phyloP scores from a whole-genome alignment of 1,284 basidiomycete species.

The Afroboletus lepidellus region DNA sequence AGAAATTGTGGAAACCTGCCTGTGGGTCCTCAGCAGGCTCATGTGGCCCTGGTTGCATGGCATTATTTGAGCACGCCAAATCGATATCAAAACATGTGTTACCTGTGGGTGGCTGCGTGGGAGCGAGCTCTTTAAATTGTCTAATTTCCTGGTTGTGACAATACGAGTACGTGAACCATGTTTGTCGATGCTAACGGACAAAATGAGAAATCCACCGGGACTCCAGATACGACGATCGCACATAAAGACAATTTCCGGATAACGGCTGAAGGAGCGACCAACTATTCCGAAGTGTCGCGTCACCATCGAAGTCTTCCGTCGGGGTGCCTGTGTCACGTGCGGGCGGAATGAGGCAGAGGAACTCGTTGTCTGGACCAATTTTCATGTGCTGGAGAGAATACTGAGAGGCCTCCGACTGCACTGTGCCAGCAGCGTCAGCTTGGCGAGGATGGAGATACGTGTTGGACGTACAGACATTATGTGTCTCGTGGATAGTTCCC shows the following conservation, averaged over 20 bases:
- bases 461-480: slow-evolving; percentile 32
- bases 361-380: slow-evolving; percentile 63
- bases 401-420: slow-evolving; percentile 21
- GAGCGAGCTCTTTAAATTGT: slow-evolving; percentile 78
- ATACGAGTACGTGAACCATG: slow-evolving; percentile 96
- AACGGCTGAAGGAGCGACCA: slow-evolving; percentile 80
- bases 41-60: slow-evolving; percentile 51
- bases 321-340: slow-evolving; percentile 48
- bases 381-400: slow-evolving; percentile 68
- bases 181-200: slow-evolving; percentile 64
- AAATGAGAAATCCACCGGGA: slow-evolving; percentile 16
- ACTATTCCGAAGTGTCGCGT: slow-evolving; percentile 65
- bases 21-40: slow-evolving; percentile 79
- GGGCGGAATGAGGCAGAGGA: slow-evolving; percentile 74
- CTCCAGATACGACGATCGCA: slow-evolving; percentile 43
- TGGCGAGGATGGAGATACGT: slow-evolving; percentile 7
- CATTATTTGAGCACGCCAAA: slow-evolving; percentile 22
- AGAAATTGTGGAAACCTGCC: slow-evolving; percentile 40
- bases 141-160: slow-evolving; percentile 88
- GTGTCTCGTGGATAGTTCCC: slow-evolving; percentile 20
- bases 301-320: slow-evolving; percentile 52
- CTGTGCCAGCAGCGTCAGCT: slow-evolving; percentile 16
- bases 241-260: slow-evolving; percentile 76
- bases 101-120: slow-evolving; percentile 65
- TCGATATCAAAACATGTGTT: slow-evolving; percentile 20